Evolutionary conservation across 305 asterid species (phyloP), one percentile per base, ranked within the genome.

Genomic region (Rubia peregrina): DNA sequence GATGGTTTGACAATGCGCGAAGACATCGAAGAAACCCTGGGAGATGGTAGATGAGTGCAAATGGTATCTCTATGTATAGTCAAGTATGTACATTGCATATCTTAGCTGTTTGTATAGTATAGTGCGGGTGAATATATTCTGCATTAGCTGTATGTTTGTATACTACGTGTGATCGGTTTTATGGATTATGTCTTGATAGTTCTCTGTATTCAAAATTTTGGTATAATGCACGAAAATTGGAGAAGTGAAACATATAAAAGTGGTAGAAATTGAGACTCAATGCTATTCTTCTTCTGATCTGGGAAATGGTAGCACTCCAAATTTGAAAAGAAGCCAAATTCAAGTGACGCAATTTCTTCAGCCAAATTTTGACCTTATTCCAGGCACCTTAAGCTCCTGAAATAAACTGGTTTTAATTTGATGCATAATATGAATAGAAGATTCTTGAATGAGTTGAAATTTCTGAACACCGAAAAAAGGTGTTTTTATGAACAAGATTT

Each of bases 31-130:
- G 90, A 80, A 70, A 71, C 78, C 62, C 71, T 83, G 48, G 88
- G 84, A 30, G 88, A 86, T 36, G 95, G 87, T 21, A 74, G 94
- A 76, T 88, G 73, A 83, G 13, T 42, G 51, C 22, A 26, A 22
- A 7, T 57, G 19, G 26, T 9, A 13, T 57, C 21, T 13, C 17
- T 46, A 14, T 24, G 36, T 61, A 22, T 24, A 30, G 21, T 55
- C 19, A 11, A 48, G 65, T 21, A 56, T 19, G 56, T 66, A 70
- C n/a, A 21, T 59, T 12, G 67, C 38, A 33, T 33, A 33, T 33
- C 38, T 33, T 24, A 61, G 40, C 3, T 30, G 9, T 24, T 22
- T 61, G 66, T 7, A 5, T 33, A 26, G 40, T 11, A 9, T 6
- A 8, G 66, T 19, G 61, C n/a, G 61, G 26, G 24, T 17, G 61